Base-by-base conservation (phyloP, 495 filamentous ascomycete genomes). In the Xanthoparmelia taractica region DNA sequence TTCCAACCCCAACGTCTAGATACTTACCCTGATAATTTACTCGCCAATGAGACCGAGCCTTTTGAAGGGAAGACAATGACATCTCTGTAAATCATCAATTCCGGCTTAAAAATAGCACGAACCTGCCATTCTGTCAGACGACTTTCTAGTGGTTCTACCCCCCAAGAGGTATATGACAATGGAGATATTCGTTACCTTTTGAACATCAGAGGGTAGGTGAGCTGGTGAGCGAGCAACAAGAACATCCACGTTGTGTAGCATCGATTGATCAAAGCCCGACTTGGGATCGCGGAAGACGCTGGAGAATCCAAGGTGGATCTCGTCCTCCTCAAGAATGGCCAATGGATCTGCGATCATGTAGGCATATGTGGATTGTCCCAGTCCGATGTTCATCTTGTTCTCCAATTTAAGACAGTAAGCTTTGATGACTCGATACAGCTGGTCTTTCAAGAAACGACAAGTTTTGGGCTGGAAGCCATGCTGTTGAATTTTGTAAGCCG, bases 161-260 rank as follows among this genome's bases (percentile, higher is more conserved):
- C 13, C 13, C 5, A 27, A 27, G 12, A 17, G 8, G 33, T 8
- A 15, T 36, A 38, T 13, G 33, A 40, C 8, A 58, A 23, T 11
- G 33, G 23, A 27, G 20, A 18, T 4, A 20, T 23, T 40, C 23
- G 10, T 73, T 56, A 86, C 79, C 72, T 84, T 82, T 73, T 96
- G 92, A 3, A 98, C 87, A 71, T 98, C 92, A 18, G 89, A 92
- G 0, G 85, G 82, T 25, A 89, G 80, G 67, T 91, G 84, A 2
- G 91, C 88, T 0, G 94, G 92, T 5, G 87, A 84, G 27, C 94
- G 85, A n/a, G 88, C 89, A 12, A 97, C 91, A 0, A 98, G 80
- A 31, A 96, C 79, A 61, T 96, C 86, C n/a, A 85, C 75, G 25
- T 84, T 82, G 64, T 89, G 73, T 2, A 94, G 72, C 40, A 82